phyloP scores from a whole-genome alignment of 2,329 filamentous ascomycete genomes.

The Penicillium fuscoglaucum region DNA sequence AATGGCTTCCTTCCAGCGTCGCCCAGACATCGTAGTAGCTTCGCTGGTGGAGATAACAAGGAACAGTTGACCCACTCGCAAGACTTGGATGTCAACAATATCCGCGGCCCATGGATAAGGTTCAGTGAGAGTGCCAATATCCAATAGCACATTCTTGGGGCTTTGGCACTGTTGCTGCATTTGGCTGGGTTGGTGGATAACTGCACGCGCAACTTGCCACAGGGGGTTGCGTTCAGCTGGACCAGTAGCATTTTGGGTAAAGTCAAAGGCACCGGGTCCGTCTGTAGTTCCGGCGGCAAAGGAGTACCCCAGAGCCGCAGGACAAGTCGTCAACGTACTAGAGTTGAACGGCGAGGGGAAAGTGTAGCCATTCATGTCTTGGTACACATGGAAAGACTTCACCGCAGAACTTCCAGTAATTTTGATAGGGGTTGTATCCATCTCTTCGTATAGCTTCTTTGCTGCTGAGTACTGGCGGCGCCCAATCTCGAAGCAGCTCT shows the following conservation, averaged over 20 bases:
- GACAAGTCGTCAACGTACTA: constrained; percentile 67
- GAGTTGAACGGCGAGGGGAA: constrained; percentile 71
- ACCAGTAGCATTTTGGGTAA: constrained; percentile 82
- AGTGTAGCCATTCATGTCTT: constrained; percentile 73
- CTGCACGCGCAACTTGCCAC: constrained; percentile 72
- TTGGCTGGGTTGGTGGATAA: constrained; percentile 68
- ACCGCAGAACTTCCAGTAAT: constrained; percentile 64
- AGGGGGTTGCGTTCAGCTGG: constrained; percentile 70
- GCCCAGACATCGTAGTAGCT: constrained; percentile 87
- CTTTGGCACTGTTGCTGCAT: constrained; percentile 74
- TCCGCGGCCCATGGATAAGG: constrained; percentile 92
- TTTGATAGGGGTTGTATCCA: constrained; percentile 42
- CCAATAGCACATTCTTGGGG: constrained; percentile 81
- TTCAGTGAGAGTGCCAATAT: constrained; percentile 74
- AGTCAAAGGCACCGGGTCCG: constrained; percentile 87
- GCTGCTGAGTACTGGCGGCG: constrained; percentile 48
- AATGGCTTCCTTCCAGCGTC: constrained; percentile 78
- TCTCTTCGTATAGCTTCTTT: constrained; percentile 56
- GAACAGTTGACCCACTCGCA: constrained; percentile 80
- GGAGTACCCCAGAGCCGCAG: constrained; percentile 84
- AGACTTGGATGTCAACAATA: constrained; percentile 81
- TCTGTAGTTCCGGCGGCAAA: constrained; percentile 93
- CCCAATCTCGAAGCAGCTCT: constrained; percentile 53
- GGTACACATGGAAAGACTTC: constrained; percentile 80
- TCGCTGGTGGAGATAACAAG: constrained; percentile 85